Base-by-base conservation (phyloP, 2,329 filamentous ascomycete genomes). In the Fusarium torreyae region DNA sequence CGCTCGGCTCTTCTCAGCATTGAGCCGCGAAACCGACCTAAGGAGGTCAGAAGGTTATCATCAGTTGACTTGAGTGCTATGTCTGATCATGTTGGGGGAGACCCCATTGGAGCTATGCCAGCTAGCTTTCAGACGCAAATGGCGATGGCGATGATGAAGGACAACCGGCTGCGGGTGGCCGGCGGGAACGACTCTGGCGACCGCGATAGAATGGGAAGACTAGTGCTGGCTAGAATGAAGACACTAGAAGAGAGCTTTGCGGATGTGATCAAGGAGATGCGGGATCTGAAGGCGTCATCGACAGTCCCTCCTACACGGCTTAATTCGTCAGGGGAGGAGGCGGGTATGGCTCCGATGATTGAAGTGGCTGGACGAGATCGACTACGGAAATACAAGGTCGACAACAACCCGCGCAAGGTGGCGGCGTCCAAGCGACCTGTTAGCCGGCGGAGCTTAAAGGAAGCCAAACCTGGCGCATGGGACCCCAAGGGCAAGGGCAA, bases 221-320 rank as follows among this genome's bases (percentile, higher is more conserved):
- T 97, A 45, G 92, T 98, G 80, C 83, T 98, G 45, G 93, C 94
- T 10, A 86, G 94, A 34, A 98, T 98, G 94, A 96, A 96, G 78
- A 95, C 92, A 9, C 85, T 98, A 3, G 94, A 98, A 77, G 94
- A 97, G 79, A 92, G 94, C 15, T 95, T 98, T 78, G 87, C 92
- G 4, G 93, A 97, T 63, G 91, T 97, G n/a, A 88, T 94, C 58
- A 89, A 88, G 66, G 93, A 96, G 78, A 91, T 97, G 77, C 89
- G 92, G 66, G 88, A 89, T 67, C 81, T 88, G 77, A 88, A 83
- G 79, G 80, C 78, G 46, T 81, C 79, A 39, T 82, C 81, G 31
- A 83, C 81, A n/a, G 79, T 79, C 34, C 81, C 83, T 5, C 81
- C 83, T 4, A 86, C 86, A 8, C 81, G 83, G 28, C 82, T 84